Conservation (phyloP, 2,329 filamentous ascomycete species). For the Stemphylium lycopersici region DNA sequence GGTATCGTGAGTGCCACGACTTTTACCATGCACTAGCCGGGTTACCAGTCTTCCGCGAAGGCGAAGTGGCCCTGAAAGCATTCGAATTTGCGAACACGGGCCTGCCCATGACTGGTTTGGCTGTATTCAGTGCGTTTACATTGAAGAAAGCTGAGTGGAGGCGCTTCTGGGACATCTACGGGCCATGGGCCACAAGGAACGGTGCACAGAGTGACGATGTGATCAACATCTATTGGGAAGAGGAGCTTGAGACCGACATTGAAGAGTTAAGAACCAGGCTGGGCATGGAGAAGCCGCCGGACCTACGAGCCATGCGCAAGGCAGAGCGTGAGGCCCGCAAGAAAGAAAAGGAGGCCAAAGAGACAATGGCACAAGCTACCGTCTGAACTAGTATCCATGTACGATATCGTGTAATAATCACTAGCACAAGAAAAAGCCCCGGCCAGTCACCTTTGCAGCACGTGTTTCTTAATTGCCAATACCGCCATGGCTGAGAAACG, state of each 20-base stretch:
- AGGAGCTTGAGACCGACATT: constrained; percentile 85
- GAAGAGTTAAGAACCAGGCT: constrained; percentile 74
- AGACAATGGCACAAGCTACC: constrained; percentile 27
- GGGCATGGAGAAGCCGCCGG: constrained; percentile 86
- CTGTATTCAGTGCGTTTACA: constrained; percentile 72
- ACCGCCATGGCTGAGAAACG: constrained; percentile 25
- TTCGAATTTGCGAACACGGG: constrained; percentile 97
- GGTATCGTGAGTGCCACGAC: constrained; percentile 96
- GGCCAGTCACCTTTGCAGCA: neutral
- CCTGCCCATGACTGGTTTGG: constrained; percentile 92
- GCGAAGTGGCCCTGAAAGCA: constrained; percentile 95
- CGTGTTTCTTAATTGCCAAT: neutral
- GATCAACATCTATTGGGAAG: constrained; percentile 98
- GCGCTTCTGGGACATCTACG: constrained; percentile 75
- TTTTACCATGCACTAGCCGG: constrained; percentile 97
- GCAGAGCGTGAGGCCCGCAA: constrained; percentile 72
- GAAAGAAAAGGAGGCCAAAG: constrained; percentile 62
- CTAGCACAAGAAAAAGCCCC: neutral
- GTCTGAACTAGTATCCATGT: constrained; percentile 20
- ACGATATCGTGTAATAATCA: constrained; percentile 16
- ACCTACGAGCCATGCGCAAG: constrained; percentile 78
- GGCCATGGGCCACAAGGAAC: constrained; percentile 90
- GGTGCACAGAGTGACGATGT: constrained; percentile 78
- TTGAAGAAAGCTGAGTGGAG: constrained; percentile 68
- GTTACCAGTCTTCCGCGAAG: constrained; percentile 88